Conservation (phyloP, 495 filamentous ascomycete genomes). For the Talaromyces trachyspermus region DNA sequence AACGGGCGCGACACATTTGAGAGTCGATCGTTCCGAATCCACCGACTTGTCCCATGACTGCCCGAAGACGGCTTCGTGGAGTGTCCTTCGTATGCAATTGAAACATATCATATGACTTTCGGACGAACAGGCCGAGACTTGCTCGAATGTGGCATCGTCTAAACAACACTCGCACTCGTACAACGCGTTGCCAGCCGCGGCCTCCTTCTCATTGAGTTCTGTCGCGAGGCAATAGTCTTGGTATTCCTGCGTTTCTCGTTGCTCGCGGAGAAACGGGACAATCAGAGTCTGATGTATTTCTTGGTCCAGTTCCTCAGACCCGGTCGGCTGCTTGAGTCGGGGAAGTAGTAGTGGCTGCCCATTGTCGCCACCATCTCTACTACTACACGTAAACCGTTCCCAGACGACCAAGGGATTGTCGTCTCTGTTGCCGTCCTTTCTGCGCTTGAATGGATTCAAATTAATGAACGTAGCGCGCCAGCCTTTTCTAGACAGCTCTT, state of each 20-base stretch:
- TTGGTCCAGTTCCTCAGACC: slow-evolving; percentile 67
- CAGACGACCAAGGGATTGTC: slow-evolving; percentile 60
- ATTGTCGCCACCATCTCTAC: slow-evolving; percentile 35
- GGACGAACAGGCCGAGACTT: slow-evolving; percentile 63
- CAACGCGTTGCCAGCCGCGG: slow-evolving; percentile 58
- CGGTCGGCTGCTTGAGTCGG: slow-evolving; percentile 55
- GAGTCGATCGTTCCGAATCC: slow-evolving; percentile 56
- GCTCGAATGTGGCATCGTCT: slow-evolving; percentile 68
- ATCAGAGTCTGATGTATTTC: slow-evolving; percentile 69
- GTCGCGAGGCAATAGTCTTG: slow-evolving; percentile 58
- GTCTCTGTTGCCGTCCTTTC: slow-evolving; percentile 46
- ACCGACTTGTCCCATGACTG: slow-evolving; percentile 85
- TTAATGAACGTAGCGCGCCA: slow-evolving; percentile 79
- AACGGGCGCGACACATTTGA: slow-evolving; percentile 74
- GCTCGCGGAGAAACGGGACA: slow-evolving; percentile 48
- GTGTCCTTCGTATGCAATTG: slow-evolving; percentile 67
- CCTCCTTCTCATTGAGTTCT: slow-evolving; percentile 66
- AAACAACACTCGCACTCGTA: slow-evolving; percentile 94
- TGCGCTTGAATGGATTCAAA: slow-evolving; percentile 61
- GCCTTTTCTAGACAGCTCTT: slow-evolving; percentile 66
- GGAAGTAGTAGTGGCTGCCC: slow-evolving; percentile 31
- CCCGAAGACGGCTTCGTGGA: slow-evolving; percentile 82
- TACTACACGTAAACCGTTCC: slow-evolving; percentile 49
- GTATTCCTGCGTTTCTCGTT: slow-evolving; percentile 48
- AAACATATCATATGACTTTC: slow-evolving; percentile 80